These are phyloP conservation scores for Baudoinia panamericana DNA, from an alignment of 495 filamentous ascomycete genomes.

Conservation along the genomic window DNA sequence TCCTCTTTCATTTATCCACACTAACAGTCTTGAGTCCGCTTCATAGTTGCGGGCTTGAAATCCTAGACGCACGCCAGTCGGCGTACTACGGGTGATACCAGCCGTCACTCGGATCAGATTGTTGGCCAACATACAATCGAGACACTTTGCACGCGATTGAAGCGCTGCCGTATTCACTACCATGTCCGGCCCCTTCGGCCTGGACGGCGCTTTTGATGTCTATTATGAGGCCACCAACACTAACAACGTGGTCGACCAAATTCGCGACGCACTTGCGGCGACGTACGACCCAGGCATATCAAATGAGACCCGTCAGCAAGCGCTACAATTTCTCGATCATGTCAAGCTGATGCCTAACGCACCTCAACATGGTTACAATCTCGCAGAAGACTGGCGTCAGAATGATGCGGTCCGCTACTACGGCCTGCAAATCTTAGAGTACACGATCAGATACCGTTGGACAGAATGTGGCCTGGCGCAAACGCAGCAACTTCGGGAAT, in stretches of 20 bases:
- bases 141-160: too few species aligned
- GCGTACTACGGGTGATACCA: too few species aligned
- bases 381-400: conserved; percentile 60
- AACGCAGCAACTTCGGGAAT: conserved; percentile 48
- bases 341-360: conserved; percentile 66
- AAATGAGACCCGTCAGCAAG: conserved; percentile 74
- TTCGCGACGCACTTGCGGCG: conserved; percentile 70
- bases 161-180: too few species aligned
- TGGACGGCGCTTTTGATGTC: conserved; percentile 8
- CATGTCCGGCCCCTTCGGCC: too few species aligned
- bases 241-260: conserved; percentile 24
- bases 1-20: too few species aligned
- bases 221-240: conserved; percentile 3
- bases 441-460: conserved; percentile 73
- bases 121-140: too few species aligned
- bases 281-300: conserved; percentile 71
- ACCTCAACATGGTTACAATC: conserved; percentile 69
- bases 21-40: too few species aligned
- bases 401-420: conserved; percentile 80
- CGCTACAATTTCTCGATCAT: conserved; percentile 67
- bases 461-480: conserved; percentile 53
- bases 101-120: too few species aligned
- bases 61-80: too few species aligned
- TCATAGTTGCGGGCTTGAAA: too few species aligned
- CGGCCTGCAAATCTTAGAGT: conserved; percentile 78